Base-by-base conservation (phyloP, 352 stramenopile species). In the Pseudoperonospora humuli region DNA sequence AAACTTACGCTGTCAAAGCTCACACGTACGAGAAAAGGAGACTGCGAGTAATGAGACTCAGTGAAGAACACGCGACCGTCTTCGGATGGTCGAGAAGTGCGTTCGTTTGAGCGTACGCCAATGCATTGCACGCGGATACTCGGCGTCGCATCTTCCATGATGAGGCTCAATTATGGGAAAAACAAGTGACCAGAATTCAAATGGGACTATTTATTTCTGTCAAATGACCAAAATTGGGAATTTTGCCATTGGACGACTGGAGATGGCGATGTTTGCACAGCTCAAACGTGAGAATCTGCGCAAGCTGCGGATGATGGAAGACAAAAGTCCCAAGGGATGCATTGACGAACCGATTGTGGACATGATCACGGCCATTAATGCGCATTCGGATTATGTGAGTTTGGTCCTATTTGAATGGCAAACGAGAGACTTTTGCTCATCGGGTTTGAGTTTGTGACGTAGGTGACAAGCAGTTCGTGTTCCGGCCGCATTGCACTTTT, bases 381-480 rank as follows among this genome's bases (percentile, higher is more conserved):
- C 65, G 14, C 71, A 93, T 37, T 57, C 66, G 3, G 71, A 96
- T 57, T 96, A 91, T 42, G 80, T 92, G 48, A 48, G 75, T 48
- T 13, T 48, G 8, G 0, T 32, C 10, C 19, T 10, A 3, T n/a
- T 38, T 41, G 21, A 7, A 2, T 39, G n/a, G 2, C n/a, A n/a
- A n/a, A n/a, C n/a, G 33, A 21, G 39, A 19, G 25, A 26, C 7
- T 32, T 26, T 24, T 46, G 8, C 26, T 47, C 7, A 46, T 26
- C 31, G 10, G 21, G 21, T 34, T 36, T 26, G 2, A 2, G n/a
- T 9, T 31, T 45, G 9, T 55, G 27, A 21, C 7, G 17, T 29
- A 92, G 80, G 80, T 95, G 40, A 96, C 86, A 1, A 96, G 84
- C 29, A 95, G 80, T 58, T 95, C 81, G 13, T 97, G 88, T 56